A percentile compares a stretch with the other conserved stretches of the same genome.
These are phyloP conservation scores for Neofusicoccum cordaticola DNA, from an alignment of 2,329 filamentous ascomycete genomes.

Conservation along the genomic window DNA sequence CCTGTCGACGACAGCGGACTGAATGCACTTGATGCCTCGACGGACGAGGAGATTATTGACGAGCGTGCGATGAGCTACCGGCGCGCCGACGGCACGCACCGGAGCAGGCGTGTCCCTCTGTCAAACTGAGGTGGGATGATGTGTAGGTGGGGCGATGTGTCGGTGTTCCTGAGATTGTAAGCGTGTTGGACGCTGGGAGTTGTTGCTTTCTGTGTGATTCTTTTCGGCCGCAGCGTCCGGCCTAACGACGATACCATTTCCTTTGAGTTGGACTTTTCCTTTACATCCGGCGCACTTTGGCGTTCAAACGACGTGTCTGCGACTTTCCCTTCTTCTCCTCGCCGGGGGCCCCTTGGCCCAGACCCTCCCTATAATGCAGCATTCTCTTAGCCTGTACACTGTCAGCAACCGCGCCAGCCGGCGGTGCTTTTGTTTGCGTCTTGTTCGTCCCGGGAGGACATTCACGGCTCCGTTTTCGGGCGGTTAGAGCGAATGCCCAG, in stretches of 20 bases:
- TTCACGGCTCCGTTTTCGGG: conserved; percentile 1
- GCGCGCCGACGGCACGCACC: conserved; percentile 45
- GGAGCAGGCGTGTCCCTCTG: conserved; percentile 34
- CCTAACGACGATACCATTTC: conserved; percentile 18
- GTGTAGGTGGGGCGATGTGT: neutral
- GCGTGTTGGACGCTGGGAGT: neutral
- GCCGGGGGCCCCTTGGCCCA: conserved; percentile 3
- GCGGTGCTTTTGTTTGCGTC: conserved; percentile 8
- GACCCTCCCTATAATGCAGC: conserved; percentile 10
- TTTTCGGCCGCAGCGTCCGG: neutral
- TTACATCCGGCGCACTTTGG: neutral
- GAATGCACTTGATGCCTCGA: conserved; percentile 25
- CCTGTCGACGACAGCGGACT: conserved; percentile 28
- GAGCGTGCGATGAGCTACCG: conserved; percentile 45
- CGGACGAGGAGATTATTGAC: conserved; percentile 41
- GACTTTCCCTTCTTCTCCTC: neutral
- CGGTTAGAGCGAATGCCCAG: conserved; percentile 9
- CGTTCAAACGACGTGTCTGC: neutral
- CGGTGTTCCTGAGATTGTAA: neutral
- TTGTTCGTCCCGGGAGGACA: neutral
- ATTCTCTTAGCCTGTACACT: conserved; percentile 14
- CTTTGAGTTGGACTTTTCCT: conserved; percentile 3
- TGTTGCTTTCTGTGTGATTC: conserved; percentile 12
- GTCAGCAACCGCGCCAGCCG: neutral
- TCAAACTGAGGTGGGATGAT: neutral